A percentile compares a stretch with the other conserved stretches of the same genome.
Conservation (phyloP, 176 grass and related monocot species). For the Saccharum officinarum region DNA sequence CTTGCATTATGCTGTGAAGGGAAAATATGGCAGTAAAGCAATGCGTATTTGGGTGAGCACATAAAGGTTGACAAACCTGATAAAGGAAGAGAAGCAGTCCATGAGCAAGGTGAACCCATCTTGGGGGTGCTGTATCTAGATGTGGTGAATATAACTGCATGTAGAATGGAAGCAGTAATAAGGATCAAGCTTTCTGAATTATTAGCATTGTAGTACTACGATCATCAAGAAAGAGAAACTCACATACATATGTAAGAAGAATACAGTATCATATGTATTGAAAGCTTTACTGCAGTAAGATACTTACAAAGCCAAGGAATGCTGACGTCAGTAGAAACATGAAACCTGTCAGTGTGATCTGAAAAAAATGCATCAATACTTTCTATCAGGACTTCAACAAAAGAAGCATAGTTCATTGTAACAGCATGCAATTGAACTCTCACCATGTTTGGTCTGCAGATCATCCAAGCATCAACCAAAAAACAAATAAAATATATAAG, state of each 20-base stretch:
- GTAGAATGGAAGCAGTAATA: constrained; percentile 14
- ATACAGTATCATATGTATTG: background rate
- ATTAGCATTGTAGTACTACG: background rate
- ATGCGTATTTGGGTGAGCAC: background rate
- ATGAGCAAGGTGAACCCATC: constrained; percentile 97
- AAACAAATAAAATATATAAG: background rate
- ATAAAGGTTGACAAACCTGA: constrained; percentile 63
- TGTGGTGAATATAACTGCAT: constrained; percentile 86
- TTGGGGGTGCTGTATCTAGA: constrained; percentile 89
- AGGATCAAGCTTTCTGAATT: background rate
- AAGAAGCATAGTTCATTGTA: constrained; percentile 1
- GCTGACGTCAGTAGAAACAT: constrained; percentile 81
- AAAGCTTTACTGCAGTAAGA: background rate
- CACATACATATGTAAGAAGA: background rate
- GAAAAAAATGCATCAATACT: constrained; percentile 9
- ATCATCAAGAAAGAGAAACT: constrained; percentile 30
- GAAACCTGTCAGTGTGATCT: constrained; percentile 93
- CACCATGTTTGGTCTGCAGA: constrained; percentile 86
- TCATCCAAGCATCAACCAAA: constrained; percentile 21
- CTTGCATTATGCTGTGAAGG: background rate
- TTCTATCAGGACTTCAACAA: constrained; percentile 15
- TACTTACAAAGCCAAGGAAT: constrained; percentile 94
- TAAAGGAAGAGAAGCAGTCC: constrained; percentile 96
- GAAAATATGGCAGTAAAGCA: background rate
- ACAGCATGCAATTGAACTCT: constrained; percentile 30